A percentile compares a stretch with the other conserved stretches of the same genome.
Evolutionary conservation across 805 yeast genomes (phyloP).

Genomic region (Wickerhamomyces queroliae): DNA sequence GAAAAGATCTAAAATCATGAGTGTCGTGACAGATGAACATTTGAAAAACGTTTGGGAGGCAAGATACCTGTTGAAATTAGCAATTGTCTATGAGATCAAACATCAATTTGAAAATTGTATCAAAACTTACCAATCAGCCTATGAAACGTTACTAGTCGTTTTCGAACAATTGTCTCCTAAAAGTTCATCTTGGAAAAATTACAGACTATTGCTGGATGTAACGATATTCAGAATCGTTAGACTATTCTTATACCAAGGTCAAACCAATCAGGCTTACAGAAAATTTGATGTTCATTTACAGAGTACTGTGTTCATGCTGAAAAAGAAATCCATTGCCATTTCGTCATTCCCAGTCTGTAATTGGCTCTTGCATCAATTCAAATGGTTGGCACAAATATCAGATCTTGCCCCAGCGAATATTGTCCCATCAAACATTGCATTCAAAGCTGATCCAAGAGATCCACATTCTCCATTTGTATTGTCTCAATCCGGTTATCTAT

Average conservation of each 20-base stretch:
- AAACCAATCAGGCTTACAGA: conserved; percentile 51
- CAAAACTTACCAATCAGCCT: conserved; percentile 46
- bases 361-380: conserved; percentile 63
- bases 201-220: conserved; percentile 50
- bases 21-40: not conserved
- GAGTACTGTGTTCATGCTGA: conserved; percentile 36
- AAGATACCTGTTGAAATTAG: conserved; percentile 46
- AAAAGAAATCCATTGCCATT: conserved; percentile 21
- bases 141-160: conserved; percentile 41
- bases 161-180: conserved; percentile 24
- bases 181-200: conserved; percentile 33
- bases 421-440: conserved; percentile 34
- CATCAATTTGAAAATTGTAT: conserved; percentile 42
- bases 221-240: conserved; percentile 59
- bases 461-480: conserved; percentile 25
- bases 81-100: conserved; percentile 42
- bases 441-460: conserved; percentile 18
- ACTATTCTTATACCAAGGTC: conserved; percentile 52
- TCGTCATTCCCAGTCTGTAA: conserved; percentile 26
- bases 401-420: conserved; percentile 37
- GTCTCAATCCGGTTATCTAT: conserved; percentile 39
- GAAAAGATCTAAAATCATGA: conserved; percentile 25
- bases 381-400: conserved; percentile 58
- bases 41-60: conserved; percentile 21
- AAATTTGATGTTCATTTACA: conserved; percentile 62